A percentile compares a stretch with the other conserved stretches of the same genome.
Conservation (phyloP, 78 protist species). For the Dictyostelium citrinum region DNA sequence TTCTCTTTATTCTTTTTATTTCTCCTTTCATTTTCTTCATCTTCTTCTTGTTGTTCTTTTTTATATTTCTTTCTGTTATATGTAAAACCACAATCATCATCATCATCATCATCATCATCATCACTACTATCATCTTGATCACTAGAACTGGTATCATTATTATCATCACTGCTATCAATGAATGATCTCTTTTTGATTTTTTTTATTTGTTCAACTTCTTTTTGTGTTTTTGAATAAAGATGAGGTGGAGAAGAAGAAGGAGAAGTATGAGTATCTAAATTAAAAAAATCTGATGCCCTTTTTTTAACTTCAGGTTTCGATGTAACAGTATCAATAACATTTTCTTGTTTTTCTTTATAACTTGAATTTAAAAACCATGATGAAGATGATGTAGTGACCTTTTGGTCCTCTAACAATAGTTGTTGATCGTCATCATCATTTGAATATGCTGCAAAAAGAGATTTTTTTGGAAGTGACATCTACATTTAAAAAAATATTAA, state of each 20-base stretch:
- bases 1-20: background rate
- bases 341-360: background rate
- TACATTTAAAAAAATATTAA: background rate
- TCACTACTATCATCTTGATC: background rate
- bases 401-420: background rate
- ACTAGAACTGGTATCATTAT: background rate
- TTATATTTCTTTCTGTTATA: background rate
- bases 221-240: background rate
- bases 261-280: background rate
- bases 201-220: background rate
- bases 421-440: background rate
- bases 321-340: background rate
- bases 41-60: background rate
- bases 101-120: background rate
- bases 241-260: background rate
- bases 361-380: conserved; percentile 2
- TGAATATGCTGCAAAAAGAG: background rate
- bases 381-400: background rate
- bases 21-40: background rate
- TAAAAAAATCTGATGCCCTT: background rate
- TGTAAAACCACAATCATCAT: background rate
- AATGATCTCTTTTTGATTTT: background rate
- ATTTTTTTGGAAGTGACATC: background rate
- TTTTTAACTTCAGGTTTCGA: background rate
- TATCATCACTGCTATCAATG: background rate